phyloP scores from a whole-genome alignment of 345 rosid genomes.

The Fremontodendron californicum region DNA sequence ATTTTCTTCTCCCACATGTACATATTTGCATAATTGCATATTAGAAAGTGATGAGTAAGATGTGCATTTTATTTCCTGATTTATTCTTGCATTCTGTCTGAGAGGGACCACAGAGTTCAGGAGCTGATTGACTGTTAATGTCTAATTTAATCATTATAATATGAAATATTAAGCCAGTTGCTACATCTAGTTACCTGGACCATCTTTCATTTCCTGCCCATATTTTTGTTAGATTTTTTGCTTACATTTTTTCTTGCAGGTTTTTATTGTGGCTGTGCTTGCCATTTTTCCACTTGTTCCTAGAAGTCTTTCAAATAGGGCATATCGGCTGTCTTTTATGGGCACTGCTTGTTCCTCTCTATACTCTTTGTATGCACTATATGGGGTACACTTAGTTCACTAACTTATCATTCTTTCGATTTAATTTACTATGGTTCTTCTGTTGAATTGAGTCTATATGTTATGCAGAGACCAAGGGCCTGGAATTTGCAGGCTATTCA shows the following conservation, averaged over 20 bases:
- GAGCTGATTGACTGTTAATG: neutral
- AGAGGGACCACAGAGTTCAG: no score
- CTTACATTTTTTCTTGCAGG: slow-evolving; percentile 45
- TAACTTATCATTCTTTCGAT: slow-evolving; percentile 15
- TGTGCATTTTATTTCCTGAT: neutral
- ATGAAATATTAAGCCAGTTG: neutral
- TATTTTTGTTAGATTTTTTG: slow-evolving; percentile 15
- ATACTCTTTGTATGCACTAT: slow-evolving; percentile 77
- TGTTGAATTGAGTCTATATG: slow-evolving; percentile 12
- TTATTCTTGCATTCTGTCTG: neutral
- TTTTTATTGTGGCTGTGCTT: slow-evolving; percentile 79
- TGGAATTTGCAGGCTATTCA: slow-evolving; percentile 91
- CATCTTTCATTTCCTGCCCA: neutral
- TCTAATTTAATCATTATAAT: neutral
- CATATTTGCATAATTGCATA: neutral
- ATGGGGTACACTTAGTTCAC: slow-evolving; percentile 60
- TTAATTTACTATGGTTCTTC: slow-evolving; percentile 6
- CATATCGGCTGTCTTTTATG: slow-evolving; percentile 84
- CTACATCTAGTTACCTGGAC: neutral
- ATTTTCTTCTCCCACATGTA: neutral
- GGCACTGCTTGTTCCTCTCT: slow-evolving; percentile 88
- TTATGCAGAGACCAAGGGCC: slow-evolving; percentile 75
- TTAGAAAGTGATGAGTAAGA: neutral
- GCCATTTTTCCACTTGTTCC: slow-evolving; percentile 84
- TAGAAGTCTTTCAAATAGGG: slow-evolving; percentile 66